phyloP scores from a whole-genome alignment of 148 eudicot genomes.

The Polygonum maritimum region DNA sequence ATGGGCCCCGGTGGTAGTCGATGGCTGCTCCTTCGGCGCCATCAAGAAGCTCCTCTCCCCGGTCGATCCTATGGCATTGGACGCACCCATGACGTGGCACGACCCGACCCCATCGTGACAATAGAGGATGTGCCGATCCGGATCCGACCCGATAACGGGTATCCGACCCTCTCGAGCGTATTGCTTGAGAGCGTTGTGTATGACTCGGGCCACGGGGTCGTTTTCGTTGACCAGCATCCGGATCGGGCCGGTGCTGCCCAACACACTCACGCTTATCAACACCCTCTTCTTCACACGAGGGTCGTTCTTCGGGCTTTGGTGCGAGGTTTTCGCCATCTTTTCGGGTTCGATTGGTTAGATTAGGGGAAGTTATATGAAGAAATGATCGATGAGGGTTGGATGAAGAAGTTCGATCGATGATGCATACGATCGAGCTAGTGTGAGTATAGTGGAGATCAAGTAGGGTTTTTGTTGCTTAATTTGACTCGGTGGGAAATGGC shows the following conservation, averaged over 20 bases:
- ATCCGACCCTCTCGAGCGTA: constrained; percentile 46
- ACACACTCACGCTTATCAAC: constrained; percentile 28
- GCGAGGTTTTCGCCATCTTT: background rate
- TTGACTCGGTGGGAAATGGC: no score
- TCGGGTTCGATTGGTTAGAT: background rate
- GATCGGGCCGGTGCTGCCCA: constrained; percentile 50
- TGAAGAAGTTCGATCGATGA: no score
- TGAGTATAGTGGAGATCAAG: no score
- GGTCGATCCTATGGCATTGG: constrained; percentile 27
- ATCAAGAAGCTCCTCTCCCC: constrained; percentile 46
- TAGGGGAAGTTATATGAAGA: no score
- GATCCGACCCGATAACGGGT: constrained; percentile 34
- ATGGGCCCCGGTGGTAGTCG: constrained; percentile 18
- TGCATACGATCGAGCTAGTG: no score
- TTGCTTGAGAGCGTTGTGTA: constrained; percentile 24
- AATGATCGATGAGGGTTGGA: no score
- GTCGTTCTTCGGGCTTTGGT: background rate
- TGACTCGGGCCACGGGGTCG: constrained; percentile 23
- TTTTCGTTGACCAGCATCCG: constrained; percentile 33
- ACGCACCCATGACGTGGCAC: constrained; percentile 25
- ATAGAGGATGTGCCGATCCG: constrained; percentile 26
- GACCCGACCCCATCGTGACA: constrained; percentile 10
- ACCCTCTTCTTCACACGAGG: background rate
- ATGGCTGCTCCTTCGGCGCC: constrained; percentile 25
- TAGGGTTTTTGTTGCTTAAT: no score